Evolutionary conservation across 805 yeast genomes (phyloP).

Genomic region (Pichia ethanolica): DNA sequence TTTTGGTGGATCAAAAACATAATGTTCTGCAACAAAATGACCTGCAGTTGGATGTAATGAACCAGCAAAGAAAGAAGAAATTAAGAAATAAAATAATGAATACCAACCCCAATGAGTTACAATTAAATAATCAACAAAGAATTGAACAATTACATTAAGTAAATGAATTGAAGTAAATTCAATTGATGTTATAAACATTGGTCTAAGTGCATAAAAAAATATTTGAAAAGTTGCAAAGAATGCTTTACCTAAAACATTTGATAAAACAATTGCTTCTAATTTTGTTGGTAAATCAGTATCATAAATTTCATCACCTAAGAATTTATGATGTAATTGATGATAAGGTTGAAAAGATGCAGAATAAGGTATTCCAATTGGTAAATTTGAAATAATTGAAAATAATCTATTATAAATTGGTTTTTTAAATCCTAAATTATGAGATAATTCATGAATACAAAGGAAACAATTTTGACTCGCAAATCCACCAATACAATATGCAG

Average conservation of each 20-base stretch:
- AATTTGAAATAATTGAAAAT: slow-evolving; percentile 67
- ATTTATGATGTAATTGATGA: slow-evolving; percentile 87
- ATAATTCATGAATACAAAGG: slow-evolving; percentile 81
- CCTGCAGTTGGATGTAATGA: slow-evolving; percentile 93
- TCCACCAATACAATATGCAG: slow-evolving; percentile 79
- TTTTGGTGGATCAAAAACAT: slow-evolving; percentile 54
- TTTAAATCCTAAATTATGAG: slow-evolving; percentile 78
- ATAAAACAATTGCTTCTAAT: slow-evolving; percentile 65
- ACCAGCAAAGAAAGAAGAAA: slow-evolving; percentile 82
- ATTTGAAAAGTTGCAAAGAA: slow-evolving; percentile 88
- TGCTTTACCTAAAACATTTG: slow-evolving; percentile 77
- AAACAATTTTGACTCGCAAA: slow-evolving; percentile 79
- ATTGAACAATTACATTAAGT: slow-evolving; percentile 56
- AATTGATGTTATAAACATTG: slow-evolving; percentile 75
- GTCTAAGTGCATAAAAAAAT: slow-evolving; percentile 82
- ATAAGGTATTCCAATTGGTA: slow-evolving; percentile 88
- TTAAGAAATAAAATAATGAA: slow-evolving; percentile 56
- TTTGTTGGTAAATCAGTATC: slow-evolving; percentile 87
- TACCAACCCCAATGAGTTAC: slow-evolving; percentile 57
- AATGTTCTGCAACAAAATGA: slow-evolving; percentile 93
- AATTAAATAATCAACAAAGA: slow-evolving; percentile 49
- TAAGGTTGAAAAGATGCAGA: slow-evolving; percentile 85
- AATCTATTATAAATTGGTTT: slow-evolving; percentile 70
- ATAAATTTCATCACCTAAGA: slow-evolving; percentile 71
- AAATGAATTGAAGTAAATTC: slow-evolving; percentile 70